Evolutionary conservation across 2,329 filamentous ascomycete species (phyloP), one percentile per base, ranked within the genome.

Genomic region (Rutstroemia sp.): DNA sequence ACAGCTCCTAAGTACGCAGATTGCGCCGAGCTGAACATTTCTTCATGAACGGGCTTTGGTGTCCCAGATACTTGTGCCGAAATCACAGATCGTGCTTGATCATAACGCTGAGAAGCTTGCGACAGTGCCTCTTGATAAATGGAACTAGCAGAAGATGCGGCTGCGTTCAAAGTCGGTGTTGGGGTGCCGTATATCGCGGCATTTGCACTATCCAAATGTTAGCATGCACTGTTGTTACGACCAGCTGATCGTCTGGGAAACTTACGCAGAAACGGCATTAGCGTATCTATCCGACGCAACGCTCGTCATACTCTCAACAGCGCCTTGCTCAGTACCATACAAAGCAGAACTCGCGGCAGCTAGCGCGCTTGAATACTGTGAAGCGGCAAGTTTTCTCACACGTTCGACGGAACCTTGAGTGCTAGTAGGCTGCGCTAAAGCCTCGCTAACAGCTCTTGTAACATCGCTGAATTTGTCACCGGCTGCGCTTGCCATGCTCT

Each of bases 61-160:
- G 83, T 83, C 34, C 86, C 87, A 27, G 81, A 83, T 40, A 89
- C 78, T 64, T 88, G 80, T 4, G 76, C 79, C 1, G 86, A 89
- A 2, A 88, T 76, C 25, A 82, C 76, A 1, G 86, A 86, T 64
- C 84, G 81, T 9, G 87, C 88, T 21, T 82, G 81, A 0, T 79
- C 78, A 63, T 88, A 89, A 54, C 86, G 83, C 42, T 82, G 76
- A n/a, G 82, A 81, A 4, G 88, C 88, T 42, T 78, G 75, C 45
- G 79, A 80, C 9, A 88, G 71, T 19, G 87, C 88, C 23, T 79
- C 78, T 8, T 78, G 80, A 69, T 89, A 91, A 7, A 79, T 81
- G 6, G 78, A 77, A 58, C 78, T 75, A 4, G 79, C 77, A 16
- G 68, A 65, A 25, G 68, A 60, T 30, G 68, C 54, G 55, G 65